These are phyloP conservation scores for Metarhizium rileyi DNA, from an alignment of 2,329 filamentous ascomycete genomes.

Conservation along the genomic window DNA sequence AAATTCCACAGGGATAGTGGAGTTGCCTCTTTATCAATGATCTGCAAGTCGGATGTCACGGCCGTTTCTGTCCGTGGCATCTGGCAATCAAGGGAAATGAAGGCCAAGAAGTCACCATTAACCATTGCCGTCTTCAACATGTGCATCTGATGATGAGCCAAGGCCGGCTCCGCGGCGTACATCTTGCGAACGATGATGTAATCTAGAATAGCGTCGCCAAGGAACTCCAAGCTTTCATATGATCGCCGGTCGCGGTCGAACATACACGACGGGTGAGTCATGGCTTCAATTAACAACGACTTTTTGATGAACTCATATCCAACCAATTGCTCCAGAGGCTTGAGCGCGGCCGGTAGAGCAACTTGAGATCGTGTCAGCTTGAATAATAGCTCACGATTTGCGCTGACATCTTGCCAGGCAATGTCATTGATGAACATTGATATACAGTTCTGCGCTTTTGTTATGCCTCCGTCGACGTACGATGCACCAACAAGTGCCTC, in stretches of 20 bases:
- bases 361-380: slow-evolving; percentile 25
- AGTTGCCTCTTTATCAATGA: slow-evolving; percentile 12
- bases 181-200: slow-evolving; percentile 59
- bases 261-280: slow-evolving; percentile 63
- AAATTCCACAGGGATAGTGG: slow-evolving; percentile 54
- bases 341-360: slow-evolving; percentile 29
- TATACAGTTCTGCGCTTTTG: slow-evolving; percentile 54
- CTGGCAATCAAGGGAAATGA: slow-evolving; percentile 50
- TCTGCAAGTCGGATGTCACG: slow-evolving; percentile 8
- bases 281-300: slow-evolving; percentile 61
- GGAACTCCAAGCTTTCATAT: slow-evolving; percentile 72
- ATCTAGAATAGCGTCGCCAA: slow-evolving; percentile 82
- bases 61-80: slow-evolving; percentile 15
- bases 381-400: slow-evolving; percentile 34
- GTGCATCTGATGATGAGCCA: slow-evolving; percentile 57
- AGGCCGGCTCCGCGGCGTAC: slow-evolving; percentile 33
- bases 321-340: slow-evolving; percentile 52
- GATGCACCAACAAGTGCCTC: slow-evolving; percentile 76
- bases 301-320: slow-evolving; percentile 64
- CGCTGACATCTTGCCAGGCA: slow-evolving; percentile 39
- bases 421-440: slow-evolving; percentile 54
- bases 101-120: slow-evolving; percentile 73
- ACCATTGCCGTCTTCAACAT: slow-evolving; percentile 64
- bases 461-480: slow-evolving; percentile 57
- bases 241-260: slow-evolving; percentile 29